Conservation (phyloP, 768 basidiomycete genomes). For the Lentinus brumalis region DNA sequence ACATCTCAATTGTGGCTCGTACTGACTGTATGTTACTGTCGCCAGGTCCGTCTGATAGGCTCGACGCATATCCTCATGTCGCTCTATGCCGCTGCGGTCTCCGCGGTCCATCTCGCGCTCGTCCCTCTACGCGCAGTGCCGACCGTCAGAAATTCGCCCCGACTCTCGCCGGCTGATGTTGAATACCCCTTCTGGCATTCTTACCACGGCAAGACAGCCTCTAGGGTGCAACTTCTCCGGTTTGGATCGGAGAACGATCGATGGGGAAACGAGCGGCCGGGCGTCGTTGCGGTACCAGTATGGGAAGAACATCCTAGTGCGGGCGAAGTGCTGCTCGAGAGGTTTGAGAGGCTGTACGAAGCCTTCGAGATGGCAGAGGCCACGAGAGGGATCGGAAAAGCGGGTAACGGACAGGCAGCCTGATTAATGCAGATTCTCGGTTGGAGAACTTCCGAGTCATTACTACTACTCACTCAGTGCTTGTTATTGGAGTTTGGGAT, state of each 20-base stretch:
- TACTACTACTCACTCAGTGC: too few relatives aligned
- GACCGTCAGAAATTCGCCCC: conserved; percentile 22
- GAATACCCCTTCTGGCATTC: conserved; percentile 19
- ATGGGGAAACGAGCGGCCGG: conserved; percentile 58
- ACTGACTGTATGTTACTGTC: too few relatives aligned
- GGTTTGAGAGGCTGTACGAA: conserved; percentile 57
- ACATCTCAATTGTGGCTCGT: conserved; percentile 3
- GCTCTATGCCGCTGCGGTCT: conserved; percentile 65
- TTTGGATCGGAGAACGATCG: conserved; percentile 59
- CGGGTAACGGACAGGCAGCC: too few relatives aligned
- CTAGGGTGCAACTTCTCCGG: conserved; percentile 35
- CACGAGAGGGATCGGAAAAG: not conserved
- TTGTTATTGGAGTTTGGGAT: too few relatives aligned
- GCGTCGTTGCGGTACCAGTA: conserved; percentile 46
- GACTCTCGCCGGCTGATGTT: conserved; percentile 16
- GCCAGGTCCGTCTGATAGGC: conserved; percentile 67
- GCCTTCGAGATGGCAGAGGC: conserved; percentile 33
- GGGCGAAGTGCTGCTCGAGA: conserved; percentile 49
- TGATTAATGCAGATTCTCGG: too few relatives aligned
- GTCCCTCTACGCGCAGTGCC: conserved; percentile 55
- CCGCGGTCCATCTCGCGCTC: conserved; percentile 68
- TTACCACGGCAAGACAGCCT: conserved; percentile 20
- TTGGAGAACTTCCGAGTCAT: too few relatives aligned
- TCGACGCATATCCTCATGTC: conserved; percentile 67
- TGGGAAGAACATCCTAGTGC: conserved; percentile 54